Conservation (phyloP, 768 basidiomycete species). For the Mycena capillaripes region DNA sequence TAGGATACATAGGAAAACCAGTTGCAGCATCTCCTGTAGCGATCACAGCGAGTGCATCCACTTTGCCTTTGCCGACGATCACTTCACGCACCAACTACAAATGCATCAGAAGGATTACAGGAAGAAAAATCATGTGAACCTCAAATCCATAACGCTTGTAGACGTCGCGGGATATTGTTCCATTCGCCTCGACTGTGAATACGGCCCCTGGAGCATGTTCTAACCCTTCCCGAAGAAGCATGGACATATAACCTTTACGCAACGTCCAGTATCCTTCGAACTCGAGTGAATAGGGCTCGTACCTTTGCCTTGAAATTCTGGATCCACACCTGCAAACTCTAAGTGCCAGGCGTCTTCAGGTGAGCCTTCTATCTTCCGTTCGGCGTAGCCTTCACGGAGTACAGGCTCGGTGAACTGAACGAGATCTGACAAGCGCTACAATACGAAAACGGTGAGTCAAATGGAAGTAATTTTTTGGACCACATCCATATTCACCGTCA, state of each 20-base stretch:
- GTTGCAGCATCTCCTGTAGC: neutral
- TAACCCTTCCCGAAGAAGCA: conserved; percentile 30
- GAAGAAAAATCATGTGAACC: conserved; percentile 20
- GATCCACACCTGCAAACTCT: neutral
- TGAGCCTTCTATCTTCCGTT: neutral
- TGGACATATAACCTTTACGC: conserved; percentile 30
- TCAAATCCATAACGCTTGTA: conserved; percentile 31
- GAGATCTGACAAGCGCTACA: neutral
- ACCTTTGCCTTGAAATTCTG: neutral
- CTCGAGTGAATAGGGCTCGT: neutral
- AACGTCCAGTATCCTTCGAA: no score
- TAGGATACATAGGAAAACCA: conserved; percentile 27
- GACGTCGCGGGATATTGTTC: conserved; percentile 15
- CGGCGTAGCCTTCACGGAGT: neutral
- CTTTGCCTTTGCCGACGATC: conserved; percentile 13
- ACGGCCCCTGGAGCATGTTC: conserved; percentile 13
- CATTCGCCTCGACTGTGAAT: conserved; percentile 33
- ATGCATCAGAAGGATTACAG: neutral
- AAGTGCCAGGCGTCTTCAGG: neutral
- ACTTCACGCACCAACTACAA: conserved; percentile 11
- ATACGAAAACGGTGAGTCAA: neutral
- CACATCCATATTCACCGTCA: neutral
- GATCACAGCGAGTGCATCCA: conserved; percentile 5
- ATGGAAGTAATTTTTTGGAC: neutral
- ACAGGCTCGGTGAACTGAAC: neutral